Base-by-base conservation (phyloP, 164 flowering plant species). In the Malania oleifera region DNA sequence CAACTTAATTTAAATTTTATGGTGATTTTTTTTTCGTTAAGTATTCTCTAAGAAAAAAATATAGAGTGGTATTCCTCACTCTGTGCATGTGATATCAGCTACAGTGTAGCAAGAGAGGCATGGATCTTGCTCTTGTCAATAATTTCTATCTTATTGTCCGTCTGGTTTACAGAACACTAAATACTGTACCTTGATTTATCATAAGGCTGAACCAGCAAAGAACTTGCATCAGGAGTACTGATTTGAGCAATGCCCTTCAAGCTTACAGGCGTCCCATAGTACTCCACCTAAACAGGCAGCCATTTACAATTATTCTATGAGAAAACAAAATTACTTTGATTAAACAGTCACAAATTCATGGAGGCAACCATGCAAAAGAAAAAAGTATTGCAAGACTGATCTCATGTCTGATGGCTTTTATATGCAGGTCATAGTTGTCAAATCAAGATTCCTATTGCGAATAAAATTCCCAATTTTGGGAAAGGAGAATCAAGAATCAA, bases 171-270 rank as follows among this genome's bases (percentile, higher is more conserved):
- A 52, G 27, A 63, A 20, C 7, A 34, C 38, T 34, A 34, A 12
- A 4, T 17, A 23, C 3, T 19, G 25, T 78, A 93, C 99, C 96
- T 84, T 59, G 99, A 90, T 70, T 93, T 93, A 75, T 93, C 99
- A 70, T 79, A 93, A 40, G 99, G 99, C 65, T 82, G 83, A 61
- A 90, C 69, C 74, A 93, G 66, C 55, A 93, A 70, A 63, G 99
- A 93, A 69, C 84, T 83, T 59, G 84, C 67, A 74, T 93, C 96
- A 44, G 97, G 97, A 31, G 87, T 79, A 69, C 86, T 87, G 54
- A 93, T 88, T 68, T 93, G 96, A 55, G 96, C 99, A 50, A 93
- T 88, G 71, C 85, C 86, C 73, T 90, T 88, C 80, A 93, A 77
- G 75, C 78, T 74, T 56, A 85, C 91, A 45, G 97, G 96, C 62